Evolutionary conservation across 768 basidiomycete species (phyloP).

Genomic region (Phaeotremella skinneri): DNA sequence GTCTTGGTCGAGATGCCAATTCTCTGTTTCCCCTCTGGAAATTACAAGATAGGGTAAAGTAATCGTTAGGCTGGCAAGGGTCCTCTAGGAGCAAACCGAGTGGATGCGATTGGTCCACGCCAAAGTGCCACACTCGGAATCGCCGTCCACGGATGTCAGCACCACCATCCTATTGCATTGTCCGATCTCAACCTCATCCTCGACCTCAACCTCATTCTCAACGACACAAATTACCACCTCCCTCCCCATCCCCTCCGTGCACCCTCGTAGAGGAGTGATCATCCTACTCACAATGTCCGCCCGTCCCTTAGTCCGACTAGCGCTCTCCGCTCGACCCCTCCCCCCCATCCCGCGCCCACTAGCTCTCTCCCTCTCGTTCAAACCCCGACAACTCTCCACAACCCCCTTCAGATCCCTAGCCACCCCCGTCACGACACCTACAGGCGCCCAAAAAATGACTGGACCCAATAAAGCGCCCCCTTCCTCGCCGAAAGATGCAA

Average conservation of each 20-base stretch:
- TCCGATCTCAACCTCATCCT: neutral
- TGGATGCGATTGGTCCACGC: neutral
- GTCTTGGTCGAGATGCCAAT: no score
- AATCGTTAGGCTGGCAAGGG: no score
- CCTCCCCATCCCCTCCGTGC: no score
- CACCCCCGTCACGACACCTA: neutral
- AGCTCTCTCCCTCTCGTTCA: slow-evolving; percentile 15
- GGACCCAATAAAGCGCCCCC: neutral
- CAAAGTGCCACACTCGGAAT: neutral
- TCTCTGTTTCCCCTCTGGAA: no score
- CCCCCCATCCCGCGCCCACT: neutral
- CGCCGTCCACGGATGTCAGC: neutral
- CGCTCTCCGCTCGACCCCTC: neutral
- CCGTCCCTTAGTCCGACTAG: neutral
- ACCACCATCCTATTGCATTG: neutral
- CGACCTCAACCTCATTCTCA: neutral
- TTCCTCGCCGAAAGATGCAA: neutral
- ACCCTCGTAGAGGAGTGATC: no score
- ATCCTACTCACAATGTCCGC: neutral
- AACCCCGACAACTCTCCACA: slow-evolving; percentile 4
- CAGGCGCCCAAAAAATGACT: neutral
- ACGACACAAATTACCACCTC: no score
- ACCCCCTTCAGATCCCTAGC: neutral
- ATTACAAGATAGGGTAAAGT: no score
- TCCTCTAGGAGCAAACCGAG: neutral